Base-by-base conservation (phyloP, 1,284 basidiomycete genomes). In the Abortiporus biennis region DNA sequence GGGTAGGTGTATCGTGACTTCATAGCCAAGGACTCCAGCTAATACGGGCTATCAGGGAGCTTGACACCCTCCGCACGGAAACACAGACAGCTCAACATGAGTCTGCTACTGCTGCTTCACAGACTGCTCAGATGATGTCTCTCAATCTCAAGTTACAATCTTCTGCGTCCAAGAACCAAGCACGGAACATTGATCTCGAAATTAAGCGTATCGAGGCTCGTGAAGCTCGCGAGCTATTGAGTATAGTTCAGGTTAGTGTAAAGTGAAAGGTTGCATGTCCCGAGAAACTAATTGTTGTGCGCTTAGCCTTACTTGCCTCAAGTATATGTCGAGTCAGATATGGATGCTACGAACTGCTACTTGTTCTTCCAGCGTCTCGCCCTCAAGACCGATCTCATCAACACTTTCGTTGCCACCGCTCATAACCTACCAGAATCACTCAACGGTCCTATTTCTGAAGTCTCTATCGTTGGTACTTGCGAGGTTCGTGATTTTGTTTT, bases 91-190 rank as follows among this genome's bases (percentile, higher is more conserved):
- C 88, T 3, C 86, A 91, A 53, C 74, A 77, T 36, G 86, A 93
- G 58, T 87, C 87, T 5, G 85, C 83, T 3, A 78, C 76, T 12
- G 71, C 86, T 50, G 71, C 78, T 44, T 77, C 86, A 31, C 79
- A 93, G 68, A 77, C 85, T 36, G 74, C 92, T 43, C 78, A 85
- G 47, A 84, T 96, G 68, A 81, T 96, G 72, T 92, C 91, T 40
- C 70, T 95, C 45, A 96, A 96, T 58, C 73, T 95, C 60, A 95
- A 91, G 60, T 74, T 97, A 3, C 92, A 97, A 60, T 88, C 86
- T 1, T 78, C 88, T 1, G 91, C 87, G 0, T 76, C 82, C 27
- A 96, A 94, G 73, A 87, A 88, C 48, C 92, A 94, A 57, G 83
- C 88, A 12, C 85, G 84, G 59, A 81, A 77, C 15, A 85, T 97